Conservation (phyloP, 2,329 filamentous ascomycete genomes). For the Aspergillus versicolor region DNA sequence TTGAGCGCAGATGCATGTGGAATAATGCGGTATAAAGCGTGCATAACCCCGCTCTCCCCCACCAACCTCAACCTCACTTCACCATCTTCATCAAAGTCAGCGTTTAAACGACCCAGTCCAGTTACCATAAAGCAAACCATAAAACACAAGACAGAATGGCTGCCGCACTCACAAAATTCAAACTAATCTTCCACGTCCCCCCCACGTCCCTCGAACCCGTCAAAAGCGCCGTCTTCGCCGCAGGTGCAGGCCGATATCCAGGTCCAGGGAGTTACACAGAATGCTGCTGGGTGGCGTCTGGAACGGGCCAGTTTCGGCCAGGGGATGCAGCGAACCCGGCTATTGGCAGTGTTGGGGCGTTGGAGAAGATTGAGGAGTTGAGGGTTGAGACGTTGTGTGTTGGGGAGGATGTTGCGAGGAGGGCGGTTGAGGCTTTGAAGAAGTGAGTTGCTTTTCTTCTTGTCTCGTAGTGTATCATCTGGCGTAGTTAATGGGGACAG, state of each 20-base stretch:
- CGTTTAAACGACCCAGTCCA: too few relatives aligned
- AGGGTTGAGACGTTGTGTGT: conserved; percentile 18
- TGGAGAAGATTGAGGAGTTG: conserved; percentile 16
- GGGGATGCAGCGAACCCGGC: conserved; percentile 14
- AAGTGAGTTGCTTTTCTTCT: conserved; percentile 5
- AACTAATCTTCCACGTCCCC: conserved; percentile 16
- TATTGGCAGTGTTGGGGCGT: conserved; percentile 12
- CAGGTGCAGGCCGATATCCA: conserved; percentile 16
- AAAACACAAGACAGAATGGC: background rate
- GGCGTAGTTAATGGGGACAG: too few relatives aligned
- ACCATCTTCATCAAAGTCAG: background rate
- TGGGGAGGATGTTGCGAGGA: conserved; percentile 12
- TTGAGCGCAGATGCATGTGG: too few relatives aligned
- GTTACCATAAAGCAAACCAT: too few relatives aligned
- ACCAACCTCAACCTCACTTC: background rate
- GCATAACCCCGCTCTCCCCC: background rate
- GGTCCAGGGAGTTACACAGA: conserved; percentile 18
- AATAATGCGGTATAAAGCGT: background rate
- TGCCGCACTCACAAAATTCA: conserved; percentile 6
- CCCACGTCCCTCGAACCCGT: conserved; percentile 10
- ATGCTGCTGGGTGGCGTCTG: conserved; percentile 16
- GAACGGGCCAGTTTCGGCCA: conserved; percentile 14
- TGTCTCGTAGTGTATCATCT: too few relatives aligned
- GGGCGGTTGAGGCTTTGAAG: conserved; percentile 19
- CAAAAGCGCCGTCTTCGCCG: conserved; percentile 19